phyloP scores from a whole-genome alignment of 352 stramenopile genomes.

The Pythium aristosporum region DNA sequence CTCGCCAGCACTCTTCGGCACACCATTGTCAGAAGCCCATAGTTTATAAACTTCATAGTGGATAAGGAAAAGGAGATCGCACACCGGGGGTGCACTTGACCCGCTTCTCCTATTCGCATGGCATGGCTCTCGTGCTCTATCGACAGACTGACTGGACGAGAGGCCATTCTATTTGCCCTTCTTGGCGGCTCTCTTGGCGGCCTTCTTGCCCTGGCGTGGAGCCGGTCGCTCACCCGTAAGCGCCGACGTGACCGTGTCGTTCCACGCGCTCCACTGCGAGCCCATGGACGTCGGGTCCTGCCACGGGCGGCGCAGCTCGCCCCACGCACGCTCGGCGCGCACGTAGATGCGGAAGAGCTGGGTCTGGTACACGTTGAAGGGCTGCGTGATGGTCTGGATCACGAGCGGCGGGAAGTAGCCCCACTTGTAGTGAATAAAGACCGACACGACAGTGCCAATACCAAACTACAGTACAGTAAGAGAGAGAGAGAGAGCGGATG shows the following conservation, averaged over 20 bases:
- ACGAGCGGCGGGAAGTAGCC: conserved; percentile 80
- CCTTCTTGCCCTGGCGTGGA: conserved; percentile 63
- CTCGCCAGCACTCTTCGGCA: no score
- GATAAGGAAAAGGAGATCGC: not conserved
- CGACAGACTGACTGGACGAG: no score
- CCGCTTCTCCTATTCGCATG: no score
- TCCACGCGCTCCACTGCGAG: conserved; percentile 73
- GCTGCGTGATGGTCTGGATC: conserved; percentile 80
- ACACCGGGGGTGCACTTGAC: no score
- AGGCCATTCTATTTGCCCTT: conserved; percentile 49
- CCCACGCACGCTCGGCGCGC: conserved; percentile 65
- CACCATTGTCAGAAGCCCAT: not conserved
- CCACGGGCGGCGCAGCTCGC: conserved; percentile 76
- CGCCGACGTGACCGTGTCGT: conserved; percentile 73
- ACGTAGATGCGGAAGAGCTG: conserved; percentile 68
- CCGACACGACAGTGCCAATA: conserved; percentile 59
- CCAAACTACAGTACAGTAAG: conserved; percentile 46
- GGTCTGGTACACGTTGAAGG: conserved; percentile 67
- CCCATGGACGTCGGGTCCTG: conserved; percentile 59
- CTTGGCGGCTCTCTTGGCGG: conserved; percentile 54
- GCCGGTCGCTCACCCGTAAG: conserved; percentile 46
- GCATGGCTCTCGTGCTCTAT: no score
- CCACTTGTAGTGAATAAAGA: conserved; percentile 79
- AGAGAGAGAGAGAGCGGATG: conserved; percentile 4
- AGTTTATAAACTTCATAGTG: not conserved